A percentile compares a stretch with the other conserved stretches of the same genome.
These are phyloP conservation scores for Colletotrichum nymphaeae DNA, from an alignment of 2,329 filamentous ascomycete genomes.

Conservation along the genomic window DNA sequence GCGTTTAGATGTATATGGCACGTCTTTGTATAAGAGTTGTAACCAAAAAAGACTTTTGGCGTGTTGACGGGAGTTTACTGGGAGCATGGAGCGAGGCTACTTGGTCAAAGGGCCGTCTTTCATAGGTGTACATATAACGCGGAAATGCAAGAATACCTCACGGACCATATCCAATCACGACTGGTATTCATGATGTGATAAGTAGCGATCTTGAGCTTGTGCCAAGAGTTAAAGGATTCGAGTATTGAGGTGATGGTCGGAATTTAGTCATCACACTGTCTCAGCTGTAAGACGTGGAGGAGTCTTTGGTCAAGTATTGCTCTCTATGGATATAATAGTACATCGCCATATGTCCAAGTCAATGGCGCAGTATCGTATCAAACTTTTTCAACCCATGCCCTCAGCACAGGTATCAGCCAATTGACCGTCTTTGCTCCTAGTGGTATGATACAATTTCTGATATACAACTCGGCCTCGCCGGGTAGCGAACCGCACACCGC, in stretches of 20 bases:
- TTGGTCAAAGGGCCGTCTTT: conserved; percentile 30
- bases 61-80: conserved; percentile 22
- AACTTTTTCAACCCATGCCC: neutral
- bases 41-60: conserved; percentile 30
- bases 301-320: neutral
- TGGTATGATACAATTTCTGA: conserved; percentile 19
- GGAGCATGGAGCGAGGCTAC: conserved; percentile 32
- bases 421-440: neutral
- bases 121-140: conserved; percentile 35
- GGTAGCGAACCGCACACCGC: neutral
- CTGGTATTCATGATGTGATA: neutral
- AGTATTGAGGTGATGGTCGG: too few species aligned
- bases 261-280: neutral
- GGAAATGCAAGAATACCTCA: conserved; percentile 36
- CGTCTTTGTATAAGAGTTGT: conserved; percentile 33
- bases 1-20: neutral
- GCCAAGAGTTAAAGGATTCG: neutral
- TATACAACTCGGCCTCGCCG: conserved; percentile 6
- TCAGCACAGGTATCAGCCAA: neutral
- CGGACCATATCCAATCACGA: neutral
- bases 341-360: neutral
- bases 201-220: neutral
- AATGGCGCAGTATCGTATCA: neutral
- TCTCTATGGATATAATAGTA: neutral
- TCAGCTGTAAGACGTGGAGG: neutral